Conservation (phyloP, 768 basidiomycete genomes). For the Podaxis rugospora region DNA sequence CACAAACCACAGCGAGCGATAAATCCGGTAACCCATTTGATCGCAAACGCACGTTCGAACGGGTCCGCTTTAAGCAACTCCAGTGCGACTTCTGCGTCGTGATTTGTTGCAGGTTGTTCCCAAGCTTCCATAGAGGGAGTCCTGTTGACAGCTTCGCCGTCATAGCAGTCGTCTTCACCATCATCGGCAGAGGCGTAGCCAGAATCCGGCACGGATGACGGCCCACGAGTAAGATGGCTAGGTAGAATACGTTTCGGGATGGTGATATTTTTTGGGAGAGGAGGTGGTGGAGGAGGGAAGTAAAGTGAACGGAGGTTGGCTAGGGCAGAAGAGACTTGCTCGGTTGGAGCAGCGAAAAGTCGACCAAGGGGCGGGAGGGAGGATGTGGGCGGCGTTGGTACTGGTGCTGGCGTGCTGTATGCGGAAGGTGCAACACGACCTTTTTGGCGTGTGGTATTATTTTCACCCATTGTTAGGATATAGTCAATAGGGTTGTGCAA, state of each 20-base stretch:
- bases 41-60: slow-evolving; percentile 62
- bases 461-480: slow-evolving; percentile 13
- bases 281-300: slow-evolving; percentile 32
- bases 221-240: slow-evolving; percentile 33
- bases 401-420: not conserved
- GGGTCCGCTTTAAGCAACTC: slow-evolving; percentile 55
- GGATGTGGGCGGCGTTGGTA: slow-evolving; percentile 37
- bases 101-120: slow-evolving; percentile 1
- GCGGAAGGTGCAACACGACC: not conserved
- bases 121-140: slow-evolving; percentile 14
- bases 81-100: slow-evolving; percentile 25
- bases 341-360: slow-evolving; percentile 37
- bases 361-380: slow-evolving; percentile 54
- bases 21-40: slow-evolving; percentile 73
- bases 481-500: not conserved
- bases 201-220: slow-evolving; percentile 53
- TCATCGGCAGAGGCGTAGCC: slow-evolving; percentile 76
- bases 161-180: slow-evolving; percentile 39
- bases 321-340: slow-evolving; percentile 38
- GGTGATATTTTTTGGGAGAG: slow-evolving; percentile 23
- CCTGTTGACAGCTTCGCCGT: not conserved
- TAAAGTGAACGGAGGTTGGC: slow-evolving; percentile 37
- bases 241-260: slow-evolving; percentile 22
- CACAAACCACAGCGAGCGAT: slow-evolving; percentile 57
- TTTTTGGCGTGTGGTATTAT: slow-evolving; percentile 13